phyloP scores from a whole-genome alignment of 108 stramenopile genomes.

The Stephanodiscus minutulus region DNA sequence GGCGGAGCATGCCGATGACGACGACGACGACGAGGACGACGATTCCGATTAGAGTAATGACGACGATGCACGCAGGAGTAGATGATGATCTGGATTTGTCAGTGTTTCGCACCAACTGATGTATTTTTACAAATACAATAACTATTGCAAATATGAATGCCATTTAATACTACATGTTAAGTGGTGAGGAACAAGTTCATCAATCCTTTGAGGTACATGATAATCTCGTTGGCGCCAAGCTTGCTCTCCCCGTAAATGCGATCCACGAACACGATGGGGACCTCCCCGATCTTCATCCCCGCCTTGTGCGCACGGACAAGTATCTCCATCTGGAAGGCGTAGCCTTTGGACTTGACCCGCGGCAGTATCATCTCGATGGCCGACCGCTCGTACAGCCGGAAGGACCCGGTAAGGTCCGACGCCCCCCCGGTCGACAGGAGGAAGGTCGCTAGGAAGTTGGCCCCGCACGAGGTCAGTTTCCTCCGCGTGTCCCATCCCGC shows the following conservation, averaged over 20 bases:
- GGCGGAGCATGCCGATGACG: constrained; percentile 60
- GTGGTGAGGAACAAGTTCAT: constrained; percentile 90
- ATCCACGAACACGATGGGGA: constrained; percentile 98
- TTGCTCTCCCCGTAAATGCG: constrained; percentile 98
- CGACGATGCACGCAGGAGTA: background rate
- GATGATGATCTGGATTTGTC: constrained; percentile 9
- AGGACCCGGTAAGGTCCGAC: constrained; percentile 95
- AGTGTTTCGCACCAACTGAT: background rate
- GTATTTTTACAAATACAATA: background rate
- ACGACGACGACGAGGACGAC: constrained; percentile 54
- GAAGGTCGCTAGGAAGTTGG: constrained; percentile 95
- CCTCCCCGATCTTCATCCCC: constrained; percentile 88
- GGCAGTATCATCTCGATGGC: constrained; percentile 90
- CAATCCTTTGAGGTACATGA: constrained; percentile 93
- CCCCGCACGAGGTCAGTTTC: constrained; percentile 92
- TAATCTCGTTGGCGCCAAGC: constrained; percentile 94
- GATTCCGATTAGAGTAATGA: background rate
- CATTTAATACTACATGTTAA: constrained; percentile 25
- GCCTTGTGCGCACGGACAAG: constrained; percentile 83
- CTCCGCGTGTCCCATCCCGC: constrained; percentile 91
- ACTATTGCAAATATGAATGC: background rate
- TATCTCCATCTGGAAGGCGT: constrained; percentile 99
- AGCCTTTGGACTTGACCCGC: constrained; percentile 85
- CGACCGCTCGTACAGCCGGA: constrained; percentile 90
- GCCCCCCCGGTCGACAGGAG: constrained; percentile 89